Evolutionary conservation across 2,329 filamentous ascomycete species (phyloP).

Genomic region (Cordyceps sp.): DNA sequence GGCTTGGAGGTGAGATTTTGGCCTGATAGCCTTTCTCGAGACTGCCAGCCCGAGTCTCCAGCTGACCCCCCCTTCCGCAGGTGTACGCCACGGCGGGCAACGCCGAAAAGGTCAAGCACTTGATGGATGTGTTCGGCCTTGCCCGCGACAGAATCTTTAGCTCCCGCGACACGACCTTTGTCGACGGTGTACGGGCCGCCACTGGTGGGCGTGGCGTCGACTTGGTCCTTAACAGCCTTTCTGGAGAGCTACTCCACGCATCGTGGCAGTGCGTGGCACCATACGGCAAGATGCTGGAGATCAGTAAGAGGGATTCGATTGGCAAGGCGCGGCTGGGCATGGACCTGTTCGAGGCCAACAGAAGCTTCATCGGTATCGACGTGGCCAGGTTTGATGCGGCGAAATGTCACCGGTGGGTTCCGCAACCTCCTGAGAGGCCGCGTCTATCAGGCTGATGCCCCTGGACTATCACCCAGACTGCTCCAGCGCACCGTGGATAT

Average conservation of each 20-base stretch:
- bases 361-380: too few species aligned
- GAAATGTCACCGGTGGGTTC: too few species aligned
- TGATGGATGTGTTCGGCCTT: constrained; percentile 9
- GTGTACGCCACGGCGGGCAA: constrained; percentile 11
- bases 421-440: too few species aligned
- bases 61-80: not conserved
- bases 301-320: constrained; percentile 16
- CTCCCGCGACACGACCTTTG: constrained; percentile 11
- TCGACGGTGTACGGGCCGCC: constrained; percentile 5
- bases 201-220: constrained; percentile 14
- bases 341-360: constrained; percentile 19
- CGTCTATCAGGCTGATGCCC: too few species aligned
- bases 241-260: constrained; percentile 12
- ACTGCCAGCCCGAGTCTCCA: too few species aligned
- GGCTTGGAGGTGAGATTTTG: too few species aligned
- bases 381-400: too few species aligned
- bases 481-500: too few species aligned
- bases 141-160: constrained; percentile 10
- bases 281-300: constrained; percentile 17
- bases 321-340: constrained; percentile 23
- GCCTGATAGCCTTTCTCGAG: too few species aligned
- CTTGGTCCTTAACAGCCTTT: constrained; percentile 13
- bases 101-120: constrained; percentile 11
- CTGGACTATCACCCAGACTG: too few species aligned
- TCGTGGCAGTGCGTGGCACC: constrained; percentile 18